Conservation (phyloP, 2,329 filamentous ascomycete genomes). For the Pseudodiploospora longispora region DNA sequence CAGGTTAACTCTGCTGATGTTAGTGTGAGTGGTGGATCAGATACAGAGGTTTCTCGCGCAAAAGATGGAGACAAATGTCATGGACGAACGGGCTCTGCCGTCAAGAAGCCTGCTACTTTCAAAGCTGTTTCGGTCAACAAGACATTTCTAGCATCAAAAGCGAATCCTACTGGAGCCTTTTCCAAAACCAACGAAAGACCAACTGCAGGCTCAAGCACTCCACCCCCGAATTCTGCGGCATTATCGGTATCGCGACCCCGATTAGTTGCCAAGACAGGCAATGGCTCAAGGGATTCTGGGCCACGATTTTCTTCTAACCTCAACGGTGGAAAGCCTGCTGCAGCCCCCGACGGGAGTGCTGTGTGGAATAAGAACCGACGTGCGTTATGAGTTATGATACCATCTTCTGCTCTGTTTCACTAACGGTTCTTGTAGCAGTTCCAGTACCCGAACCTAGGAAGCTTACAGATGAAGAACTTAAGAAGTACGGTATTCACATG, state of each 20-base stretch:
- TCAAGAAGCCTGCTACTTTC: conserved; percentile 71
- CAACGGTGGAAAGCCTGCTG: conserved; percentile 51
- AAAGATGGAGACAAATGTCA: conserved; percentile 53
- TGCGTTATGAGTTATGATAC: conserved; percentile 34
- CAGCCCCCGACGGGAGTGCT: conserved; percentile 61
- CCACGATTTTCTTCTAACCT: conserved; percentile 32
- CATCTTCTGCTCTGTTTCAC: conserved; percentile 6
- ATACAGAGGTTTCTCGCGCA: conserved; percentile 61
- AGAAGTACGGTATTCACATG: conserved; percentile 80
- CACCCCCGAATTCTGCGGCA: conserved; percentile 36
- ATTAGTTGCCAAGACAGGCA: conserved; percentile 67
- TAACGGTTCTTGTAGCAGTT: conserved; percentile 37
- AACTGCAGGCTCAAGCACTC: conserved; percentile 36
- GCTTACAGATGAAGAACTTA: conserved; percentile 78
- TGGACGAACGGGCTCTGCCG: conserved; percentile 46
- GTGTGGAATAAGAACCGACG: conserved; percentile 90
- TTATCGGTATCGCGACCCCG: conserved; percentile 56
- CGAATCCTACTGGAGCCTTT: conserved; percentile 32
- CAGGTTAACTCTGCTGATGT: conserved; percentile 55
- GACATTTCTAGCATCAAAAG: conserved; percentile 71
- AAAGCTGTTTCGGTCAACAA: conserved; percentile 82
- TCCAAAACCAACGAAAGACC: conserved; percentile 46
- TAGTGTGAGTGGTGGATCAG: conserved; percentile 66
- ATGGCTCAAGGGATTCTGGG: conserved; percentile 45
- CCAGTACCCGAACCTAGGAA: conserved; percentile 68